Evolutionary conservation across 2,329 filamentous ascomycete genomes (phyloP).

Genomic region (Orbilia javanica): DNA sequence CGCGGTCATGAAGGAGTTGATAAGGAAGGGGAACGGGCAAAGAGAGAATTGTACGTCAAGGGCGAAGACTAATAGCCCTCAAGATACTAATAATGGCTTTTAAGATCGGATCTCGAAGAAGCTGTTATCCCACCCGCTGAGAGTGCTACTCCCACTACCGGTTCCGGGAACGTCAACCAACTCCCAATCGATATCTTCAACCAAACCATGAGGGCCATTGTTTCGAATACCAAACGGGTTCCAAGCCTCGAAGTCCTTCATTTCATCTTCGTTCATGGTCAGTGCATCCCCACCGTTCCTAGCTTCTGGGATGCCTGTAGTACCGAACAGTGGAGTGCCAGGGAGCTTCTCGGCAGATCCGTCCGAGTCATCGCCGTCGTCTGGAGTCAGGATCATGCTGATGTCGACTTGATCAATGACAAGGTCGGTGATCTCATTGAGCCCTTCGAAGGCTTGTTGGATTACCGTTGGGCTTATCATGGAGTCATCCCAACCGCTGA

Average conservation of each 20-base stretch:
- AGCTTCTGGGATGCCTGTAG: conserved; percentile 16
- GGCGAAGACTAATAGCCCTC: not conserved
- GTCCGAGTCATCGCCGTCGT: conserved; percentile 44
- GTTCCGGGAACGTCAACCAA: conserved; percentile 30
- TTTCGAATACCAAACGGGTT: conserved; percentile 58
- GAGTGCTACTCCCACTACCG: conserved; percentile 22
- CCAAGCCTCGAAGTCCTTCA: conserved; percentile 53
- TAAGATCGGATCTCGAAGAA: conserved; percentile 44
- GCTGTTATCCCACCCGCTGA: conserved; percentile 52
- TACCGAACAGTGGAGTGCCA: not conserved
- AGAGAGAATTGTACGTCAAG: not conserved
- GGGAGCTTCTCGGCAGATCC: conserved; percentile 30
- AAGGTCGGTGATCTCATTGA: conserved; percentile 50
- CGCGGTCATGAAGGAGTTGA: too few relatives aligned
- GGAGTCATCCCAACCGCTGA: conserved; percentile 36
- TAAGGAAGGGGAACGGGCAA: too few relatives aligned
- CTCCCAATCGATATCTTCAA: conserved; percentile 58
- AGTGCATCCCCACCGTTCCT: conserved; percentile 37
- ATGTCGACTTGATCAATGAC: conserved; percentile 50
- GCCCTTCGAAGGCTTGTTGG: conserved; percentile 53
- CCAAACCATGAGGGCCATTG: conserved; percentile 36
- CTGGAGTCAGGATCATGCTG: conserved; percentile 53
- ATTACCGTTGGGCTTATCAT: conserved; percentile 51
- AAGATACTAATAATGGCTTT: not conserved
- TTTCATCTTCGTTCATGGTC: conserved; percentile 53